These are phyloP conservation scores for Sphagnum tenellum DNA, from an alignment of 225 moss, liverwort and hornwort genomes.

Conservation along the genomic window DNA sequence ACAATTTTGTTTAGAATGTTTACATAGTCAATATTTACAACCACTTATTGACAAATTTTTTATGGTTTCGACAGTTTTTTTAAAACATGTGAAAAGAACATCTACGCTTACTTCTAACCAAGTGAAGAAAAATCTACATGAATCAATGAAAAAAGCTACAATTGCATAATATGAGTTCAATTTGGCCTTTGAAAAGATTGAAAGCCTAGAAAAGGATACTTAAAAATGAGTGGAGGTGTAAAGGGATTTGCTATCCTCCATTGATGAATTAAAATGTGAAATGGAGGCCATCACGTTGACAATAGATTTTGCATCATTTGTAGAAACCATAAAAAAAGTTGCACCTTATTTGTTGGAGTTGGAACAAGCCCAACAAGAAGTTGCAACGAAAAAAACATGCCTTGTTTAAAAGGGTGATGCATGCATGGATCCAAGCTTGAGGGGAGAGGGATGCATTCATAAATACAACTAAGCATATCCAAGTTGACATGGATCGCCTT, in stretches of 20 bases:
- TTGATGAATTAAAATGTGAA: constrained; percentile 53
- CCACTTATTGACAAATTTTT: too few relatives aligned
- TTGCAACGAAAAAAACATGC: constrained; percentile 21
- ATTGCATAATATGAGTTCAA: constrained; percentile 33
- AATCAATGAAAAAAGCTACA: constrained; percentile 33
- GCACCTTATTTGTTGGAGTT: constrained; percentile 4
- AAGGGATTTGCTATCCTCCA: constrained; percentile 24
- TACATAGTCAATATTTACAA: too few relatives aligned
- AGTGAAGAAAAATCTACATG: constrained; percentile 52
- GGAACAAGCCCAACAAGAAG: constrained; percentile 17
- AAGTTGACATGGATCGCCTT: constrained; percentile 45
- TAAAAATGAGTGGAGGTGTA: constrained; percentile 29
- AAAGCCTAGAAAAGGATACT: constrained; percentile 48
- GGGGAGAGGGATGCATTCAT: constrained; percentile 50
- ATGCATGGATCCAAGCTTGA: constrained; percentile 43
- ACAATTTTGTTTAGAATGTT: too few relatives aligned
- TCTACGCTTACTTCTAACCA: constrained; percentile 1
- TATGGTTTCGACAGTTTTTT: too few relatives aligned
- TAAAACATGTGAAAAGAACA: too few relatives aligned
- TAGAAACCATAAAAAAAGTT: too few relatives aligned
- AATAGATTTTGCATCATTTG: constrained; percentile 10
- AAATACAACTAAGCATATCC: constrained; percentile 46
- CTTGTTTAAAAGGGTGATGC: constrained; percentile 34
- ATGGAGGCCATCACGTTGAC: constrained; percentile 36
- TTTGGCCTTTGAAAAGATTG: constrained; percentile 25